Percentiles rank a stretch among this genome's conserved stretches.
These are phyloP conservation scores for Rhynchosporium agropyri DNA, from an alignment of 2,329 filamentous ascomycete species.

Conservation along the genomic window DNA sequence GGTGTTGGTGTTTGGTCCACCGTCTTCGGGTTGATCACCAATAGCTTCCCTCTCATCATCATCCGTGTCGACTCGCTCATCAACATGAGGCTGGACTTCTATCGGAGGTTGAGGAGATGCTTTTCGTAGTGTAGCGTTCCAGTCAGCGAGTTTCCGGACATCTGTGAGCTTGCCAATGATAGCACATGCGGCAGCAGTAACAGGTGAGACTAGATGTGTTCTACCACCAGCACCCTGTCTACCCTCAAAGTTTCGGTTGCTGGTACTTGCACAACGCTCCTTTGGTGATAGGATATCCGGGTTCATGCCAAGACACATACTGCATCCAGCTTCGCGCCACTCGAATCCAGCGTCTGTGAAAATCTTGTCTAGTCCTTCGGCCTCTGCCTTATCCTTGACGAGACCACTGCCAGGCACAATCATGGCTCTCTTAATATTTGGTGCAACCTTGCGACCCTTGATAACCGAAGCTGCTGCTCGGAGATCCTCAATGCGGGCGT, in stretches of 20 bases:
- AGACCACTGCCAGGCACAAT: constrained; percentile 94
- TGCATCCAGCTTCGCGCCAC: constrained; percentile 97
- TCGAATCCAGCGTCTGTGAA: constrained; percentile 93
- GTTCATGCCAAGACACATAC: constrained; percentile 99
- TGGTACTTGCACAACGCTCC: constrained; percentile 93
- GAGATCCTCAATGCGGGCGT: constrained; percentile 94
- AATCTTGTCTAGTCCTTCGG: constrained; percentile 90
- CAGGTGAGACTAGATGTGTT: constrained; percentile 95
- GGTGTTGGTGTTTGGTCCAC: constrained; percentile 65
- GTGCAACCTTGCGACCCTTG: constrained; percentile 81
- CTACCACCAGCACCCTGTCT: constrained; percentile 89
- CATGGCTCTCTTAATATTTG: constrained; percentile 92
- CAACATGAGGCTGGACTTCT: constrained; percentile 50
- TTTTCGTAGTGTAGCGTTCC: constrained; percentile 47
- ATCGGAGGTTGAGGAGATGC: constrained; percentile 35
- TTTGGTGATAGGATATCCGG: constrained; percentile 91
- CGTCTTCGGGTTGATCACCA: constrained; percentile 64
- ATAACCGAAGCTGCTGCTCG: constrained; percentile 84
- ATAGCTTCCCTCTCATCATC: constrained; percentile 57
- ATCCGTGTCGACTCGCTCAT: constrained; percentile 55
- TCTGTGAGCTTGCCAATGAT: constrained; percentile 91
- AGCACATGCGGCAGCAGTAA: constrained; percentile 91
- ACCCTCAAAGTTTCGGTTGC: constrained; percentile 97
- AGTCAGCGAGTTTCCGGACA: constrained; percentile 75
- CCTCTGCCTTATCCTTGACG: constrained; percentile 88